Evolutionary conservation across 1,284 basidiomycete genomes (phyloP).

Genomic region (Leccinum fuscescens): DNA sequence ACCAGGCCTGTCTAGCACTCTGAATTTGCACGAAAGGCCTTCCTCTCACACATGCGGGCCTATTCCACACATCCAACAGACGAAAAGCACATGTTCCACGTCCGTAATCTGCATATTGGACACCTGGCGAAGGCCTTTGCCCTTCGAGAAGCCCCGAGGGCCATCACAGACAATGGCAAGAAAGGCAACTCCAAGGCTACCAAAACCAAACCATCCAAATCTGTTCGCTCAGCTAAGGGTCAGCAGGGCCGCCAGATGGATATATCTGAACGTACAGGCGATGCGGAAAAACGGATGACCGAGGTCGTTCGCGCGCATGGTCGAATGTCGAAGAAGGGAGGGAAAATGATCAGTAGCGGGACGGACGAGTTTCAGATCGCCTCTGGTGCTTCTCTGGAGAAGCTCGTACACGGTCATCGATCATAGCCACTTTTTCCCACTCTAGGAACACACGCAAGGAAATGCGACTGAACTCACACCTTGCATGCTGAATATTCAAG

Average conservation of each 20-base stretch:
- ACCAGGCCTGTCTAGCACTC: constrained; percentile 54
- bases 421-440: constrained; percentile 1
- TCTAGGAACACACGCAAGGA: neutral
- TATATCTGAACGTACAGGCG: constrained; percentile 27
- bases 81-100: constrained; percentile 96
- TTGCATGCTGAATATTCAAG: constrained; percentile 4
- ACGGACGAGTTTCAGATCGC: constrained; percentile 84
- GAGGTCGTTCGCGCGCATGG: constrained; percentile 84
- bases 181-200: constrained; percentile 24
- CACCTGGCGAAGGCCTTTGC: constrained; percentile 97
- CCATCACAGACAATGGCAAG: constrained; percentile 45
- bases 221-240: neutral
- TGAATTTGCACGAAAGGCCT: constrained; percentile 80
- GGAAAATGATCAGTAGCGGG: constrained; percentile 74
- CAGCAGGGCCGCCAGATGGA: constrained; percentile 43
- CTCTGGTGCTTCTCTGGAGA: constrained; percentile 66
- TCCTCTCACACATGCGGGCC: constrained; percentile 89
- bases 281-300: constrained; percentile 81
- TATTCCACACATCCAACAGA: constrained; percentile 96
- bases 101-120: constrained; percentile 90
- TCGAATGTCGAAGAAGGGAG: constrained; percentile 76
- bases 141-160: constrained; percentile 86
- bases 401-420: constrained; percentile 44
- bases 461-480: neutral
- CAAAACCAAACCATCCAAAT: constrained; percentile 36